Evolutionary conservation across 2,329 filamentous ascomycete species (phyloP), one percentile per base, ranked within the genome.

Genomic region (Coccinonectria pachysandricola): DNA sequence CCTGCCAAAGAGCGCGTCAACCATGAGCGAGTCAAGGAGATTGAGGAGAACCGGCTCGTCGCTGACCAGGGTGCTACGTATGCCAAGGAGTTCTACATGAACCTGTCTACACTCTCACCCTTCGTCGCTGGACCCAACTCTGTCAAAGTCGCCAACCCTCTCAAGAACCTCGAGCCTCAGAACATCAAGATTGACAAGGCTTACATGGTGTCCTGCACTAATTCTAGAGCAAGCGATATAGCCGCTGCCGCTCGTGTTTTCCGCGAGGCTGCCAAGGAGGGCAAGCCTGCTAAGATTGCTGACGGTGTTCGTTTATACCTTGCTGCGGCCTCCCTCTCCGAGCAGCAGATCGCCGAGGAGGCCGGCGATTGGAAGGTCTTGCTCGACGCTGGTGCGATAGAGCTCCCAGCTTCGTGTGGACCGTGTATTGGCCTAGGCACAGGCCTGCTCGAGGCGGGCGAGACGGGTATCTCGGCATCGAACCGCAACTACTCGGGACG

Each of bases 401-500:
- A 68, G 0, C 63, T 92, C 0, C 79, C 80, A 0, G 64, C 81
- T 6, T 79, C 79, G 0, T 95, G 87, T 39, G 85, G 75, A 0
- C 79, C 81, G 0, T 95, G 88, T 47, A 95, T 96, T 35, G 87
- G 87, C 6, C 68, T 93, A 0, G 84, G 80, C 0, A 72, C 67
- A 0, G 87, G 87, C 19, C 64, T 94, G 0, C 67, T 94, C 1
- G 78, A 95, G 52, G 68, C 72, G 2, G 84, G 82, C n/a, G 86
- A 95, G 57, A 75, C 86, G 7, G 86, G 86, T 12, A 87, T 95
- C 41, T 77, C 68, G 34, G 83, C 85, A 0, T 76, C 68, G 26
- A 95, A 95, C 61, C 68, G 87, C 8, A 94, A 94, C 54, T 95
- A 87, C 64, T 86, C 87, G 55, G 87, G 86, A 0, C 74, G 87